Evolutionary conservation across 2,329 filamentous ascomycete genomes (phyloP), one percentile per base, ranked within the genome.

Genomic region (Xylariaceae sp.): DNA sequence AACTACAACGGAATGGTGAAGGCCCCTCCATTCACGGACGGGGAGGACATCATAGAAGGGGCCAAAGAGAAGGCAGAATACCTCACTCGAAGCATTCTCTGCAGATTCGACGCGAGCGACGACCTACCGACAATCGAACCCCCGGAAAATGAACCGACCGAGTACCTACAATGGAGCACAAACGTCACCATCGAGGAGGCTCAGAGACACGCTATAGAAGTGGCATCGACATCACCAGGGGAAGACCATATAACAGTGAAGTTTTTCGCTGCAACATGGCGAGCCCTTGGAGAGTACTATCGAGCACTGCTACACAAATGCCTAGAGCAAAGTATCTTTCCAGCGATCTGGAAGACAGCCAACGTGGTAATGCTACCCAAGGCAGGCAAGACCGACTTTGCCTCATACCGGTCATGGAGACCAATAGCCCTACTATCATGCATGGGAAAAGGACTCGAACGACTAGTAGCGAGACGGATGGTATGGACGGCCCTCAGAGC

Each of bases 381-480:
- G n/a, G 9, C 24, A 3, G 27, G 35, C 2, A 38, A 31, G 35
- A 31, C 16, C 9, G 18, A 29, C n/a, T 37, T 30, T 29, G 15
- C 35, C 4, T 21, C 35, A 15, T 37, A n/a, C 24, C 6, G 35
- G 14, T 26, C 34, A 4, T 36, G 9, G 7, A 2, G 26, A 11
- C 34, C 34, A n/a, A 37, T 37, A 7, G 29, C 27, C 8, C 19
- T 38, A 2, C 35, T 38, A 9, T 30, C 27, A 3, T 38, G 27
- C 16, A 27, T 38, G 14, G 26, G 35, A 2, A 38, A 38, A 9
- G 16, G 35, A 3, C 24, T 16, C 9, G 34, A 37, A 6, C 13
- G 34, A 11, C 5, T 31, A n/a, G 24, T 37, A 1, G 34, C 34
- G 3, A 14, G 27, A 31, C 5, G 34, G 13, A 17, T 37, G 34